phyloP scores from a whole-genome alignment of 192 early-diverging fungal species.

The Polychytrium aggregatum region DNA sequence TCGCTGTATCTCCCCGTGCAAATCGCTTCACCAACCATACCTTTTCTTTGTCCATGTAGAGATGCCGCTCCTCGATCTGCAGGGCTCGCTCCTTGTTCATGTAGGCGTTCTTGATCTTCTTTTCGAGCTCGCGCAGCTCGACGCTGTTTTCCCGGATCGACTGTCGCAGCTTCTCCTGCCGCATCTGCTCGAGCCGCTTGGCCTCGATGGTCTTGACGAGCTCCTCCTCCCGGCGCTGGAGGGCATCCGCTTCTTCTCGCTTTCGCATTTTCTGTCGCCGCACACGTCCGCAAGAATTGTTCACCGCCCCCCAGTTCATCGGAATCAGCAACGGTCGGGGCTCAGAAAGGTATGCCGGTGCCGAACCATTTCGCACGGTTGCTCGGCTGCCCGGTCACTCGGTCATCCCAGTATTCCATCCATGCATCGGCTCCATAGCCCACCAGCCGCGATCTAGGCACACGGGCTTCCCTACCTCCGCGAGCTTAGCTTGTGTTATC shows the following conservation, averaged over 20 bases:
- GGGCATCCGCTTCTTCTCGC: conserved; percentile 11
- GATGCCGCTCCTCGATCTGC: conserved; percentile 39
- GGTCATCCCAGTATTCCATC: not conserved
- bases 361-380: not conserved
- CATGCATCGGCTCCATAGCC: not conserved
- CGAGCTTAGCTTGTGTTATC: conserved; percentile 13
- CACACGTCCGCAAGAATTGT: not conserved
- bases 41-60: conserved; percentile 9
- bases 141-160: conserved; percentile 40
- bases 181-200: conserved; percentile 18
- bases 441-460: not conserved
- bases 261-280: conserved; percentile 14
- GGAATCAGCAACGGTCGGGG: too few relatives aligned
- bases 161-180: conserved; percentile 40
- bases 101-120: conserved; percentile 51
- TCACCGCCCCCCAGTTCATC: not conserved
- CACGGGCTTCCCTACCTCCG: conserved; percentile 15
- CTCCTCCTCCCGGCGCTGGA: conserved; percentile 19
- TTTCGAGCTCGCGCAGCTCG: conserved; percentile 44
- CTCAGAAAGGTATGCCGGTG: too few relatives aligned
- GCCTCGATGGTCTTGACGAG: conserved; percentile 22
- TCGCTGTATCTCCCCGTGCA: not conserved
- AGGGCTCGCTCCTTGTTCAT: conserved; percentile 48
- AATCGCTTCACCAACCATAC: not conserved
- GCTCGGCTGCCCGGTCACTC: not conserved